A percentile compares a stretch with the other conserved stretches of the same genome.
phyloP scores from a whole-genome alignment of 192 early-diverging fungal species.

The Rhizophagus clarus region DNA sequence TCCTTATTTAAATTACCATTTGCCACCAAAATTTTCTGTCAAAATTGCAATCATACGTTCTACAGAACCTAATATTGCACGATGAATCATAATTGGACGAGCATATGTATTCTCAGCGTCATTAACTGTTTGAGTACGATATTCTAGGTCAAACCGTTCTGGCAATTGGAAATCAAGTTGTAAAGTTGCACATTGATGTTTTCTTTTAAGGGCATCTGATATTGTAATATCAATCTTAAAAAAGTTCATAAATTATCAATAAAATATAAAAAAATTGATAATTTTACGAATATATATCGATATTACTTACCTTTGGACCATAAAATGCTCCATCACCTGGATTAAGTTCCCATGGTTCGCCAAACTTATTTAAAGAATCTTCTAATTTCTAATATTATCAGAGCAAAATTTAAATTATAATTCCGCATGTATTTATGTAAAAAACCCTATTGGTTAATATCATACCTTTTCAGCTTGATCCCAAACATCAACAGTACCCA shows the following conservation, averaged over 20 bases:
- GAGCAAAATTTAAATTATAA: background rate
- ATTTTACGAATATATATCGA: background rate
- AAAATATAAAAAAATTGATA: background rate
- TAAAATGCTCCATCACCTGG: slow-evolving; percentile 99
- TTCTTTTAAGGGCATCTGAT: slow-evolving; percentile 87
- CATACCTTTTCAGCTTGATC: slow-evolving; percentile 82
- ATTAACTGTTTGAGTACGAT: slow-evolving; percentile 69
- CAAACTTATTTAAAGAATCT: slow-evolving; percentile 79
- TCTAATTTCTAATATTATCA: slow-evolving; percentile 56
- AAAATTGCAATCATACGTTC: slow-evolving; percentile 96
- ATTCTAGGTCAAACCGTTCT: slow-evolving; percentile 89
- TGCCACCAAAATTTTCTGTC: slow-evolving; percentile 94
- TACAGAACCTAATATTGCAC: slow-evolving; percentile 94
- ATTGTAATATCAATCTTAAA: slow-evolving; percentile 90
- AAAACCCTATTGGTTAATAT: background rate
- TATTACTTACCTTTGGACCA: slow-evolving; percentile 76
- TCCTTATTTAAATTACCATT: slow-evolving; percentile 62
- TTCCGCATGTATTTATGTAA: background rate
- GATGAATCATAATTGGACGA: slow-evolving; percentile 98
- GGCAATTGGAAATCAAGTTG: slow-evolving; percentile 99
- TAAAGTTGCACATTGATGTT: slow-evolving; percentile 96
- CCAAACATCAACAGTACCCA: slow-evolving; percentile 91
- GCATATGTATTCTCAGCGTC: slow-evolving; percentile 50
- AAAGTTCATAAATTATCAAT: background rate
- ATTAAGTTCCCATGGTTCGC: slow-evolving; percentile 83